These are phyloP conservation scores for Apophysomyces ossiformis DNA, from an alignment of 371 early-diverging fungal genomes.

Conservation along the genomic window DNA sequence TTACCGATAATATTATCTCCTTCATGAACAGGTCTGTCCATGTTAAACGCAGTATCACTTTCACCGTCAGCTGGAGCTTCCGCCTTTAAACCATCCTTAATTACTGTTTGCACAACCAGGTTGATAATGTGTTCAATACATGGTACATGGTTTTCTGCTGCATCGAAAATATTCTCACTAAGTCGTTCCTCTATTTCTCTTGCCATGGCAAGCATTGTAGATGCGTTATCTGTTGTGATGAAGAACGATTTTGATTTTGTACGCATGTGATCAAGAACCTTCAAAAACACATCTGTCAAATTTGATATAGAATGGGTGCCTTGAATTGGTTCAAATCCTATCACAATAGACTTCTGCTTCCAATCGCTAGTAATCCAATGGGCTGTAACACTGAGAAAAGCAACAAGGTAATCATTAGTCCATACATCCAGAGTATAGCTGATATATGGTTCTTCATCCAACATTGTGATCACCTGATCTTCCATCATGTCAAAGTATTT, in stretches of 20 bases:
- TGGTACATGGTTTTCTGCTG: not conserved
- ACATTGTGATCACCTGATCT: not conserved
- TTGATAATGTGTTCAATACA: not conserved
- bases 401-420: conserved; percentile 22
- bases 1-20: not conserved
- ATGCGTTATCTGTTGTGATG: conserved; percentile 33
- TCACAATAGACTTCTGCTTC: conserved; percentile 19
- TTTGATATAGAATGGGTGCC: conserved; percentile 24
- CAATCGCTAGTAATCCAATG: conserved; percentile 30
- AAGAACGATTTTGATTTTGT: conserved; percentile 20
- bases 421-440: conserved; percentile 27
- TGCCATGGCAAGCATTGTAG: conserved; percentile 26
- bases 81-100: conserved; percentile 16
- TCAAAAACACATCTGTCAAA: conserved; percentile 17
- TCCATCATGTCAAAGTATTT: no score
- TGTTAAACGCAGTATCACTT: not conserved
- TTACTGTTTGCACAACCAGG: conserved; percentile 25
- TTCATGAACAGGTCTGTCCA: not conserved
- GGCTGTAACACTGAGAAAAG: conserved; percentile 25
- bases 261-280: conserved; percentile 18
- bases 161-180: not conserved
- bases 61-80: conserved; percentile 5
- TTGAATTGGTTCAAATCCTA: conserved; percentile 24
- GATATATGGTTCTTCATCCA: not conserved
- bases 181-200: conserved; percentile 6